A percentile compares a stretch with the other conserved stretches of the same genome.
phyloP scores from a whole-genome alignment of 768 basidiomycete species.

The Mycena haematopus region DNA sequence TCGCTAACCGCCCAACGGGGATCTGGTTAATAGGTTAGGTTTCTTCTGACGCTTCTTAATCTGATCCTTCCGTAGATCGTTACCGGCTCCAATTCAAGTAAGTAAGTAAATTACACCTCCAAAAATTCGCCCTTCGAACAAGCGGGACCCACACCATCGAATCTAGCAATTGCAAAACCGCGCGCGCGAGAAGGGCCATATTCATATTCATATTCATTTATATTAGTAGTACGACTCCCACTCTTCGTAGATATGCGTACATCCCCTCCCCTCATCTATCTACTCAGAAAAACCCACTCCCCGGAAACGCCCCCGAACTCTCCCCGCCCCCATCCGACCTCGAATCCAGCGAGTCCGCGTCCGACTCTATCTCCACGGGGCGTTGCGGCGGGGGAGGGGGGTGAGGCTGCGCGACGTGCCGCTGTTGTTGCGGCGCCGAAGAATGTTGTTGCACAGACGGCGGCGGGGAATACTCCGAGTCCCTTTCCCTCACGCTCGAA shows the following conservation, averaged over 20 bases:
- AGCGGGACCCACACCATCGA: too few species aligned
- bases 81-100: too few species aligned
- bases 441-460: too few species aligned
- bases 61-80: neutral
- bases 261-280: neutral
- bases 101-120: too few species aligned
- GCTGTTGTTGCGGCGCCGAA: too few species aligned
- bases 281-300: slow-evolving; percentile 27
- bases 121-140: too few species aligned
- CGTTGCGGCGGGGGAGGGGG: neutral
- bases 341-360: slow-evolving; percentile 29
- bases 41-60: neutral
- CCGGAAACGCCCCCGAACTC: slow-evolving; percentile 29
- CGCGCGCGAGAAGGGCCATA: neutral
- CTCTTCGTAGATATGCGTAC: neutral
- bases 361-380: slow-evolving; percentile 13
- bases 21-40: neutral
- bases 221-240: neutral
- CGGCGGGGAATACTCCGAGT: slow-evolving; percentile 14
- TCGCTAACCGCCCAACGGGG: neutral
- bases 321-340: slow-evolving; percentile 23
- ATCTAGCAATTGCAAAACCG: too few species aligned
- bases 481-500: slow-evolving; percentile 13
- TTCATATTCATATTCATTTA: neutral
- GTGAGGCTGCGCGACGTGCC: neutral